phyloP scores from a whole-genome alignment of 352 stramenopile genomes.

The Phytopythium aichiense region DNA sequence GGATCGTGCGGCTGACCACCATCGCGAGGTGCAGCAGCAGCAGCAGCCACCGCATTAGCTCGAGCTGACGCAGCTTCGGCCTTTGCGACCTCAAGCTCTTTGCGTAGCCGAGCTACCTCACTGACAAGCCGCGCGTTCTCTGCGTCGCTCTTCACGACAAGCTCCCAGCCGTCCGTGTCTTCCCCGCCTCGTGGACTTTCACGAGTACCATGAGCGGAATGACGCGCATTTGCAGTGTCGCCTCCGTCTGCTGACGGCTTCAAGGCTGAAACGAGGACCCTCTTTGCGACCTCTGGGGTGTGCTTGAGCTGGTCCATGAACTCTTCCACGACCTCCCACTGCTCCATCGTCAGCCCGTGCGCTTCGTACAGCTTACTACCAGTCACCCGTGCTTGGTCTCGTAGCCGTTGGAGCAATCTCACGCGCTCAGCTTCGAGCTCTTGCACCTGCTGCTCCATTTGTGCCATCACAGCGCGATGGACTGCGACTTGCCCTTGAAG shows the following conservation, averaged over 20 bases:
- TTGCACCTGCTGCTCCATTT: slow-evolving; percentile 61
- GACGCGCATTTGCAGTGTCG: not conserved
- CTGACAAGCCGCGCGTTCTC: slow-evolving; percentile 28
- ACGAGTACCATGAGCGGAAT: not conserved
- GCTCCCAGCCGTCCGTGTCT: not conserved
- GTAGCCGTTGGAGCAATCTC: slow-evolving; percentile 47
- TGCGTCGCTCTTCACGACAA: slow-evolving; percentile 16
- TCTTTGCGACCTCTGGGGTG: slow-evolving; percentile 49
- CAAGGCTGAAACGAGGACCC: slow-evolving; percentile 15
- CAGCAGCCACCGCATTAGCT: not conserved
- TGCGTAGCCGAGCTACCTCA: slow-evolving; percentile 29
- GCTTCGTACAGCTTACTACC: slow-evolving; percentile 50
- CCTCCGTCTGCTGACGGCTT: not conserved
- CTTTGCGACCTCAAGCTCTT: slow-evolving; percentile 26
- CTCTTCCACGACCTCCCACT: slow-evolving; percentile 54
- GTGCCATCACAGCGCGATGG: slow-evolving; percentile 44
- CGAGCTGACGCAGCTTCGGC: slow-evolving; percentile 2
- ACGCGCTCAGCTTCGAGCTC: slow-evolving; percentile 62
- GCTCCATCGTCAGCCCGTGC: slow-evolving; percentile 50
- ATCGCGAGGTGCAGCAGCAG: not conserved
- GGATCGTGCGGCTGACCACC: not conserved
- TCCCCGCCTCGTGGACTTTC: not conserved
- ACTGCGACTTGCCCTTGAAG: slow-evolving; percentile 55
- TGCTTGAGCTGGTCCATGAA: slow-evolving; percentile 65
- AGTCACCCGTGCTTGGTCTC: slow-evolving; percentile 45